Percentiles rank a stretch among this genome's conserved stretches.
These are phyloP conservation scores for Aspergillus viridinutans DNA, from an alignment of 2,329 filamentous ascomycete genomes.

Conservation along the genomic window DNA sequence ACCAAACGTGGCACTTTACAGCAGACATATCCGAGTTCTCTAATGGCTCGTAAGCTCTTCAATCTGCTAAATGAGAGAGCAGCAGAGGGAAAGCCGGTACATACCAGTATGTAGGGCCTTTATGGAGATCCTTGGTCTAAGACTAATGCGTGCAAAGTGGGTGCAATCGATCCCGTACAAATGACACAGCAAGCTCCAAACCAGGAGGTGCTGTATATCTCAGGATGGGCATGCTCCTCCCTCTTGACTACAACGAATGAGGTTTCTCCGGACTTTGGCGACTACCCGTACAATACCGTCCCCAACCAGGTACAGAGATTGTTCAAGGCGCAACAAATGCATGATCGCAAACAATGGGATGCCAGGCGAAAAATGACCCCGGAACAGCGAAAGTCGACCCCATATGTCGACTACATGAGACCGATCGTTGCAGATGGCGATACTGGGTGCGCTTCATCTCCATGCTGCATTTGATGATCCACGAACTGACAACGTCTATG, in stretches of 20 bases:
- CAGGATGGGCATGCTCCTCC: slow-evolving; percentile 95
- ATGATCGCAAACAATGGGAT: slow-evolving; percentile 95
- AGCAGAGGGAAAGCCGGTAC: slow-evolving; percentile 78
- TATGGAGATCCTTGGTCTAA: not conserved
- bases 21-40: slow-evolving; percentile 83
- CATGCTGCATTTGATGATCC: not conserved
- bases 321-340: slow-evolving; percentile 93
- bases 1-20: slow-evolving; percentile 86
- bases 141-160: slow-evolving; percentile 59
- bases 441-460: slow-evolving; percentile 57
- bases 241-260: slow-evolving; percentile 92
- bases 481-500: not conserved
- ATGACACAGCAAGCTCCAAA: slow-evolving; percentile 98
- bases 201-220: slow-evolving; percentile 94
- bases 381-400: slow-evolving; percentile 67
- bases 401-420: slow-evolving; percentile 86
- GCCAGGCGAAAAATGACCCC: slow-evolving; percentile 70
- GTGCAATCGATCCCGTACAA: slow-evolving; percentile 96
- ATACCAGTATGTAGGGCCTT: slow-evolving; percentile 63
- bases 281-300: slow-evolving; percentile 98
- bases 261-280: slow-evolving; percentile 94
- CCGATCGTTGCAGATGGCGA: slow-evolving; percentile 96
- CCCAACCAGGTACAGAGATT: slow-evolving; percentile 96
- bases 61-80: slow-evolving; percentile 76
- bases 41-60: slow-evolving; percentile 95